A percentile compares a stretch with the other conserved stretches of the same genome.
phyloP scores from a whole-genome alignment of 345 rosid species.

The Cardamine resedifolia region DNA sequence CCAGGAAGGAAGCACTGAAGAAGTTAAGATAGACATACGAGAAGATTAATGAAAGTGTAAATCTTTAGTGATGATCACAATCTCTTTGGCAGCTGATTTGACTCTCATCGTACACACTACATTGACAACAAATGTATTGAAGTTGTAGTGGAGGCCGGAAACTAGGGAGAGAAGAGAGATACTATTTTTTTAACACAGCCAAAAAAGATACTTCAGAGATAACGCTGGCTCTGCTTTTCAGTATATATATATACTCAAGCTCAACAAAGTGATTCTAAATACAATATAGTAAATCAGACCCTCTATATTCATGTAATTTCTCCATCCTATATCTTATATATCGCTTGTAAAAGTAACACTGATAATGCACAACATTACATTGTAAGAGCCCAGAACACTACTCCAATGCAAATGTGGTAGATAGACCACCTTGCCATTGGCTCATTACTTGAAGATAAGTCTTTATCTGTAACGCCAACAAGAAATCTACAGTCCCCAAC shows the following conservation, averaged over 20 bases:
- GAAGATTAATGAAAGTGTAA: not conserved
- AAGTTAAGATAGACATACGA: not conserved
- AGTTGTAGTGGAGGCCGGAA: not conserved
- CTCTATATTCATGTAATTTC: constrained; percentile 15
- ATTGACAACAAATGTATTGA: not conserved
- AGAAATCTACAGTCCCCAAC: constrained; percentile 89
- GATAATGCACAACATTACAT: constrained; percentile 44
- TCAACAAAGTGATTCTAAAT: constrained; percentile 1
- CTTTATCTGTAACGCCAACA: constrained; percentile 72
- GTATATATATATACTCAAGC: not conserved
- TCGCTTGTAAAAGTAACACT: constrained; percentile 40
- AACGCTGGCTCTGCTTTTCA: constrained; percentile 4
- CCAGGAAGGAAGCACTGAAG: not conserved
- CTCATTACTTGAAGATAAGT: constrained; percentile 40
- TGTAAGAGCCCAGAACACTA: constrained; percentile 43
- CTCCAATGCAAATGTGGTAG: constrained; percentile 39
- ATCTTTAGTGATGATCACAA: not conserved
- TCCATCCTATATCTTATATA: constrained; percentile 13
- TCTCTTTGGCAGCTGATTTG: not conserved
- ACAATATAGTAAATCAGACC: not conserved
- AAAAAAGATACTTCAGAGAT: constrained; percentile 3
- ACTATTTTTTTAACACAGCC: not conserved
- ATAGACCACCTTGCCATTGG: constrained; percentile 35
- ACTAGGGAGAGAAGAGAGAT: not conserved
- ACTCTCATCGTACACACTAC: not conserved